These are phyloP conservation scores for Thelephora ganbajun DNA, from an alignment of 768 basidiomycete species.

Conservation along the genomic window DNA sequence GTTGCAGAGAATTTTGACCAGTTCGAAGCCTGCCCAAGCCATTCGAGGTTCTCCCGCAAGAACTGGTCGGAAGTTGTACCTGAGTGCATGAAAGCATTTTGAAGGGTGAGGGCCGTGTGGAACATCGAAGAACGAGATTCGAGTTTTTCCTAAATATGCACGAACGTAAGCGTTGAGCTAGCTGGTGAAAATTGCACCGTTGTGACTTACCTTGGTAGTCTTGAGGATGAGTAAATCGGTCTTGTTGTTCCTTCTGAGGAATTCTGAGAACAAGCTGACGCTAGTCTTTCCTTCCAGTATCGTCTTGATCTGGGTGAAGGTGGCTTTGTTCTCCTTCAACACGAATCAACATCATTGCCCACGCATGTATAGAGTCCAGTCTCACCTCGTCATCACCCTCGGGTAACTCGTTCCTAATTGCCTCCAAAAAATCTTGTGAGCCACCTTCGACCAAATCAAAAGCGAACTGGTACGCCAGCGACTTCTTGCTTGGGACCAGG, in stretches of 20 bases:
- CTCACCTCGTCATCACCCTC: constrained; percentile 46
- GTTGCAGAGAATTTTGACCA: constrained; percentile 99
- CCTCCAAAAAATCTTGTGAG: constrained; percentile 82
- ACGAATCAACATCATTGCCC: background rate
- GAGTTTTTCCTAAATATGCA: constrained; percentile 52
- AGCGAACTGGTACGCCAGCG: constrained; percentile 87
- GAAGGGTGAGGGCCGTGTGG: constrained; percentile 90
- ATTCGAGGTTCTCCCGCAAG: constrained; percentile 91
- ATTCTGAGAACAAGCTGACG: constrained; percentile 87
- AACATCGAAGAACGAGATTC: constrained; percentile 94
- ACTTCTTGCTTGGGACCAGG: constrained; percentile 53
- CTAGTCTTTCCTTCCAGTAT: constrained; percentile 88
- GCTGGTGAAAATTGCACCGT: background rate
- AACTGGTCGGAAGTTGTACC: constrained; percentile 93
- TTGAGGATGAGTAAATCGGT: constrained; percentile 86
- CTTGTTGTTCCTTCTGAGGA: constrained; percentile 89
- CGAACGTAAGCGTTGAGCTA: background rate
- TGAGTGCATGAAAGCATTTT: constrained; percentile 97
- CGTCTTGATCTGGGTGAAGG: constrained; percentile 61
- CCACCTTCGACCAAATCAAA: constrained; percentile 95
- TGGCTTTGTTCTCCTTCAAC: constrained; percentile 38
- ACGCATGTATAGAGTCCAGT: background rate
- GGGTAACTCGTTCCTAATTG: constrained; percentile 53
- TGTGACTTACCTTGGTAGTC: constrained; percentile 61
- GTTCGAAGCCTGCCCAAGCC: constrained; percentile 88